A percentile compares a stretch with the other conserved stretches of the same genome.
phyloP scores from a whole-genome alignment of 441 rosid genomes.

The Arabidopsis lyrata region DNA sequence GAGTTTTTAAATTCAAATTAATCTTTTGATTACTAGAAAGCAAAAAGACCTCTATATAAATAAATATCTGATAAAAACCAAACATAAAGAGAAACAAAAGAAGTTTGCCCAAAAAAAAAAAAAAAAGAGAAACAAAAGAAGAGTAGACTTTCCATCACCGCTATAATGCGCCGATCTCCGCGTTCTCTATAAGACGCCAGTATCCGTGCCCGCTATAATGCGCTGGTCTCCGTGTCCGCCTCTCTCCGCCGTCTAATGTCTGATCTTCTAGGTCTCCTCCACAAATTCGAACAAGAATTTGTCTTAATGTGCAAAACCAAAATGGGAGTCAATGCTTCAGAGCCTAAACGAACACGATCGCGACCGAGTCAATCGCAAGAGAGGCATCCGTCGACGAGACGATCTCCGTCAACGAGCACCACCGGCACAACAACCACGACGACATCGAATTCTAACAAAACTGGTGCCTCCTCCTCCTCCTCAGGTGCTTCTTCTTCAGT shows the following conservation, averaged over 20 bases:
- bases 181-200: constrained; percentile 22
- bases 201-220: constrained; percentile 6
- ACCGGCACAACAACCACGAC: constrained; percentile 28
- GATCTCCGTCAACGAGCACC: constrained; percentile 23
- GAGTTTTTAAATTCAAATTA: neutral
- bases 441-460: constrained; percentile 40
- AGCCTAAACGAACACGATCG: constrained; percentile 51
- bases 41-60: neutral
- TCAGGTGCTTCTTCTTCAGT: constrained; percentile 43
- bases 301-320: constrained; percentile 69
- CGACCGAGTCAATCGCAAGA: constrained; percentile 30
- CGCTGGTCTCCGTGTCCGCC: neutral
- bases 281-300: neutral
- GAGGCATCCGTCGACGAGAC: constrained; percentile 16
- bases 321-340: constrained; percentile 70
- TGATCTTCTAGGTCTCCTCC: neutral
- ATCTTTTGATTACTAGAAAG: neutral
- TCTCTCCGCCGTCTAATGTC: neutral
- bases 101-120: too few species aligned
- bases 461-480: constrained; percentile 47
- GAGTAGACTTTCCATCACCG: neutral
- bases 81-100: too few species aligned
- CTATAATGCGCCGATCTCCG: constrained; percentile 30
- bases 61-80: constrained; percentile 1
- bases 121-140: neutral